Evolutionary conservation across 2,329 filamentous ascomycete species (phyloP).

Genomic region (Harringtonia lauricola): DNA sequence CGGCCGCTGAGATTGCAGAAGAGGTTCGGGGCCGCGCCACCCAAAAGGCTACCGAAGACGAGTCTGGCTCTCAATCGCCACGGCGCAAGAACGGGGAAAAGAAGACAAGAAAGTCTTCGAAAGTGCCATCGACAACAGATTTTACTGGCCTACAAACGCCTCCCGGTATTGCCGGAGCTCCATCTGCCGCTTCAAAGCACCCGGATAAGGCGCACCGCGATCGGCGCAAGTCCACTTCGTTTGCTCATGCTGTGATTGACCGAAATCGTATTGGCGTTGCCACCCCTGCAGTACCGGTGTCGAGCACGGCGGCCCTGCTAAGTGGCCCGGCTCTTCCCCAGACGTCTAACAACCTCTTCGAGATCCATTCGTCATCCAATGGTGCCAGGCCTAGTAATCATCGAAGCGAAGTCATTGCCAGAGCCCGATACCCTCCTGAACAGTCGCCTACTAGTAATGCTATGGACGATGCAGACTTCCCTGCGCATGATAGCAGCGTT

Average conservation of each 20-base stretch:
- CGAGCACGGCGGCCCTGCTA: conserved; percentile 34
- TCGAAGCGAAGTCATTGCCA: neutral
- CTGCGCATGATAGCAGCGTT: too few relatives aligned
- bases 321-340: conserved; percentile 46
- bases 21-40: conserved; percentile 38
- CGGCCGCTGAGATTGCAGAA: conserved; percentile 43
- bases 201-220: neutral
- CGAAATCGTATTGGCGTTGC: too few relatives aligned
- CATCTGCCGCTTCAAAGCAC: too few relatives aligned
- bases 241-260: conserved; percentile 35
- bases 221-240: conserved; percentile 28
- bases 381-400: conserved; percentile 14
- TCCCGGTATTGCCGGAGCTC: too few relatives aligned
- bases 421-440: too few relatives aligned
- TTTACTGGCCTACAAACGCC: too few relatives aligned
- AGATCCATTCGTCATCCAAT: conserved; percentile 18
- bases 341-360: conserved; percentile 40
- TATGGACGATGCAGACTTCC: too few relatives aligned
- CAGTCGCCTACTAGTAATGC: too few relatives aligned
- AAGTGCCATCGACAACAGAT: too few relatives aligned
- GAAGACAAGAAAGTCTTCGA: neutral
- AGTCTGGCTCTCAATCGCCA: neutral
- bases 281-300: too few relatives aligned
- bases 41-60: conserved; percentile 23
- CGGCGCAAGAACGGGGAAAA: neutral